Base-by-base conservation (phyloP, 768 basidiomycete species). In the Kwoniella bestiolae region DNA sequence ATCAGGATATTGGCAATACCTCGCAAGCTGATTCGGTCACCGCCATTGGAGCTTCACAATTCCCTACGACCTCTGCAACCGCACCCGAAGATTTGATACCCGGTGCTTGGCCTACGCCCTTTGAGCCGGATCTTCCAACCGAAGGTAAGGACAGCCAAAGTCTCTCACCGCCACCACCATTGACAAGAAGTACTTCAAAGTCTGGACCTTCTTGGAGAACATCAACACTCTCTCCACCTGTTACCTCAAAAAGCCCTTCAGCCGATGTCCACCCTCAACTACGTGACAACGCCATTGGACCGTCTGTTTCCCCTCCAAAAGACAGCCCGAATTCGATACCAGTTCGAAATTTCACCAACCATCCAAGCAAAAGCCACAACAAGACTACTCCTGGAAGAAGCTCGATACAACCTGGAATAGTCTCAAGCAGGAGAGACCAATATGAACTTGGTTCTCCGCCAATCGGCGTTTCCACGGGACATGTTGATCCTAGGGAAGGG, bases 1-100 rank as follows among this genome's bases (percentile, higher is more conserved):
- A 25, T 11, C 31, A 21, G 31, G 41, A 26, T n/a, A 46, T 46
- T 25, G 31, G 49, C 16, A 31, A 25, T n/a, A 29, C 26, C 14
- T 59, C 58, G 12, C 64, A 65, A 59, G 18, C 47, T 45, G 58
- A 65, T 38, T 60, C 58, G 25, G 28, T 51, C 32, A 23, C 38
- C 47, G 38, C 46, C 32, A 16, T 60, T 25, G 31, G 31, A 31
- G 35, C 56, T 35, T 31, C 34, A 32, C 59, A 60, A 41, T n/a
- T 55, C 18, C 51, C 34, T 23, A 9, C 52, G 28, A 18, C 29
- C 11, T 23, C 49, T 12, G 7, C 49, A 52, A 28, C 50, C 2
- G 25, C n/a, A 31, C 21, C 26, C 38, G 50, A 61, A 61, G 60
- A 38, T 12, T 7, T 26, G 29, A 60, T 60, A 28, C 58, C 58